Base-by-base conservation (phyloP, 768 basidiomycete genomes). In the Mycena maculata region DNA sequence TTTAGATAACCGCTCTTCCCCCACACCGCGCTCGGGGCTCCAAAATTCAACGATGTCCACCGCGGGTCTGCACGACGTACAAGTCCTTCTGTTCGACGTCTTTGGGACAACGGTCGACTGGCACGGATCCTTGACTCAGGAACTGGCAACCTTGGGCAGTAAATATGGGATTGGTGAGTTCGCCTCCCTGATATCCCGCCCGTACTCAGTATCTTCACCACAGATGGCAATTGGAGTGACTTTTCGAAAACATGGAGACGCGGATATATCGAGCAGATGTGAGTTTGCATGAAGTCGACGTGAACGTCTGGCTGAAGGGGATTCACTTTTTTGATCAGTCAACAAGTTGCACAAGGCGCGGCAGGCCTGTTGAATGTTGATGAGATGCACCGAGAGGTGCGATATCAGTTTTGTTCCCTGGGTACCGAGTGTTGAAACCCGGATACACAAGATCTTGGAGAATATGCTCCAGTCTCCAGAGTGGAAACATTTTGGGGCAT, bases 191-290 rank as follows among this genome's bases (percentile, higher is more conserved):
- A 8, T 27, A 30, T 25, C 18, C 48, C 38, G 16, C 4, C 13
- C 15, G n/a, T 31, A 22, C 18, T 33, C 68, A 70, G 65, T 12
- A 50, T 41, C 2, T 11, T 12, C 13, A n/a, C 27, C 13, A 12
- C 66, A 68, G 79, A 86, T 67, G 67, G 49, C 7, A 30, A 68
- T 31, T 87, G 86, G 86, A 68, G 68, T 2, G 80, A 76, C 9
- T 89, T 91, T 69, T 83, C 87, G 0, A 74, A 80, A 49, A 84
- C 87, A 69, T 91, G 90, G 89, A 80, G 90, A 58, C 72, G 68
- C 5, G 85, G 84, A 0, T 91, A 90, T 70, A 66, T 82, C 36
- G 60, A 72, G 27, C 79, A 76, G 33, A 85, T 85, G 87, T 87
- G 31, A 39, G 83, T 78, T 36, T 13, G 27, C 9, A 22, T 9